Evolutionary conservation across 116 monocot genomes (phyloP), one percentile per base, ranked within the genome.

Genomic region (Papilionanthe hybrid): DNA sequence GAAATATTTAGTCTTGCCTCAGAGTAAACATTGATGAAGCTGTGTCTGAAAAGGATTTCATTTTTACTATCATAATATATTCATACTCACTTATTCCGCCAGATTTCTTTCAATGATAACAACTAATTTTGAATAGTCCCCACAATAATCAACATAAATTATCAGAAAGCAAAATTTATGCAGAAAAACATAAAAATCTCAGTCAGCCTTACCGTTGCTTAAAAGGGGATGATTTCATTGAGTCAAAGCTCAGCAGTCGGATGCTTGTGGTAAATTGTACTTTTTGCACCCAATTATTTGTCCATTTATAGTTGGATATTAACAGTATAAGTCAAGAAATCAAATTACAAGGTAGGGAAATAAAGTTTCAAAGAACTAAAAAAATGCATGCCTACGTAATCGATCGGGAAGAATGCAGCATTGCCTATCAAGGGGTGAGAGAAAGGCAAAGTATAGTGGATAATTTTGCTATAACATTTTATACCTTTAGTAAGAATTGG

Each of bases 401-500:
- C 22, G 44, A 44, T 73, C 73, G 10, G 22, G 41, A 44, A 44
- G 20, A 20, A 44, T 73, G 44, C n/a, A 50, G 27, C 47, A 28
- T 47, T 47, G 42, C n/a, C 15, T 11, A 12, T 20, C 10, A 75
- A 75, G 10, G 50, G 49, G 7, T 11, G 13, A 17, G 68, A 72
- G 43, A 71, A 50, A n/a, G n/a, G n/a, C n/a, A n/a, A n/a, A 30
- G 32, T 28, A 30, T 45, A 44, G n/a, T 32, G 42, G 43, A 73
- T 44, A 44, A 79, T 56, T 53, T 53, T 18, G 78, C 23, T 10
- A 42, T 42, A 75, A 78, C 6, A 72, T 15, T 78, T 55, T 41
- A 75, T 85, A 90, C 92, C 92, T 90, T 90, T 25, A 92, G 69
- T 43, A 92, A 77, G 55, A 84, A 77, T 20, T 88, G 86, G 79